phyloP scores from a whole-genome alignment of 1,284 basidiomycete genomes.

The Sanguinoderma infundibulare region DNA sequence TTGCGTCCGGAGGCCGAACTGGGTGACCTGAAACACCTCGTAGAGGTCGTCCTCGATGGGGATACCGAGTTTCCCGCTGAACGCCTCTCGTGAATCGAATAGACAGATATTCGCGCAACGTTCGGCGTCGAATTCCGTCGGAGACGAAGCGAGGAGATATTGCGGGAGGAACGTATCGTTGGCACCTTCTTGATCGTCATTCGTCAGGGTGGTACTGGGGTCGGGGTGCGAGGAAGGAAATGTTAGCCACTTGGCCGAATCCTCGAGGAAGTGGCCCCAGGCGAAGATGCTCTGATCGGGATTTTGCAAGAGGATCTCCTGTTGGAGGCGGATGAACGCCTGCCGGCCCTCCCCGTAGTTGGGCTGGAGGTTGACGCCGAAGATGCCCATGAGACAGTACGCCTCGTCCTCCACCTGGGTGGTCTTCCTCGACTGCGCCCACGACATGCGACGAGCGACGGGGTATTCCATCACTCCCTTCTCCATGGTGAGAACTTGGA shows the following conservation, averaged over 20 bases:
- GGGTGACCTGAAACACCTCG: background rate
- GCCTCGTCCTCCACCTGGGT: constrained; percentile 11
- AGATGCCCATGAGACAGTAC: constrained; percentile 17
- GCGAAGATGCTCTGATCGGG: constrained; percentile 15
- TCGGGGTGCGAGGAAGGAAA: too few relatives aligned
- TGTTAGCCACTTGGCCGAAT: too few relatives aligned
- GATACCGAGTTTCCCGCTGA: background rate
- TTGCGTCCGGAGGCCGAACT: background rate
- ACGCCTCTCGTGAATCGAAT: background rate
- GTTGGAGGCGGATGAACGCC: constrained; percentile 14
- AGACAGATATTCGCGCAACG: background rate
- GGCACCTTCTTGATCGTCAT: too few relatives aligned
- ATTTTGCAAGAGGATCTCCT: constrained; percentile 7
- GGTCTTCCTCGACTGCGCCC: constrained; percentile 6
- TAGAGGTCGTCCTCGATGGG: background rate
- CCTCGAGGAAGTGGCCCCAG: too few relatives aligned
- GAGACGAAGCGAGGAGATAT: too few relatives aligned
- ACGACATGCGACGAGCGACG: constrained; percentile 14
- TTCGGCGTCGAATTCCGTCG: background rate
- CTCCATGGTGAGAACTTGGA: background rate
- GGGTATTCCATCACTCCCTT: background rate
- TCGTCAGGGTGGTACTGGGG: too few relatives aligned
- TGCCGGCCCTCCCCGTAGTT: constrained; percentile 12
- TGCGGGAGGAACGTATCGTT: too few relatives aligned
- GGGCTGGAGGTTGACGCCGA: constrained; percentile 9